Percentiles rank a stretch among this genome's conserved stretches.
These are phyloP conservation scores for Sicyos edulis DNA, from an alignment of 306 rosid species.

Conservation along the genomic window DNA sequence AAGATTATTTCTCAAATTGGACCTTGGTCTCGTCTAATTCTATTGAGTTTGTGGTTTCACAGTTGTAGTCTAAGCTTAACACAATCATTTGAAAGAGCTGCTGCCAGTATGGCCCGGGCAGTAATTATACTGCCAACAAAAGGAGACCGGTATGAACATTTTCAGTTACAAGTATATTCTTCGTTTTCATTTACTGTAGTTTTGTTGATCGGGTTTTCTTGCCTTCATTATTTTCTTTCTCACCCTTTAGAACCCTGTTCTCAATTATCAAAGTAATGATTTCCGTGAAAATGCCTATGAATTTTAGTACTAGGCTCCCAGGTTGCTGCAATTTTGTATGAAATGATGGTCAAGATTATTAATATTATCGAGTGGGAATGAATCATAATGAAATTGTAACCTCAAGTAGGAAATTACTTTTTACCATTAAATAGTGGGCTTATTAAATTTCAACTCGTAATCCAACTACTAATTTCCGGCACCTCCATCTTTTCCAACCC, in stretches of 20 bases:
- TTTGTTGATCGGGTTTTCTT: neutral
- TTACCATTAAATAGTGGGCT: neutral
- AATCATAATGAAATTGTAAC: neutral
- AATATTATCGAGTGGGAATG: conserved; percentile 3
- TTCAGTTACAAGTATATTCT: conserved; percentile 19
- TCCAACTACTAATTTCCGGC: neutral
- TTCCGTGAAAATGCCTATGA: conserved; percentile 5
- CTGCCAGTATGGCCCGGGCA: conserved; percentile 84
- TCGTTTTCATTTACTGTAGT: neutral
- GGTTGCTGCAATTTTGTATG: conserved; percentile 5
- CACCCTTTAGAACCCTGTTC: neutral
- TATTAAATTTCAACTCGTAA: neutral
- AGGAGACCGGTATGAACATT: conserved; percentile 69
- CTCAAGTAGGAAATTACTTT: neutral
- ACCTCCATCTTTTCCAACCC: neutral
- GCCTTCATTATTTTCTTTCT: neutral
- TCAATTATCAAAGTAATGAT: neutral
- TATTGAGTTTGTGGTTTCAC: conserved; percentile 38
- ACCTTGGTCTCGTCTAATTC: conserved; percentile 27
- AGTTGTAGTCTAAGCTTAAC: conserved; percentile 88
- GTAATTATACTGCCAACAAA: conserved; percentile 85
- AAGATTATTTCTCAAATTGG: neutral
- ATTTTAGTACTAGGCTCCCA: neutral
- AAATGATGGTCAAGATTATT: conserved; percentile 3
- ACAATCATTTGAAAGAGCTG: conserved; percentile 90